Percentiles rank a stretch among this genome's conserved stretches.
phyloP scores from a whole-genome alignment of 495 filamentous ascomycete genomes.

The Lasiosphaeris hirsuta region DNA sequence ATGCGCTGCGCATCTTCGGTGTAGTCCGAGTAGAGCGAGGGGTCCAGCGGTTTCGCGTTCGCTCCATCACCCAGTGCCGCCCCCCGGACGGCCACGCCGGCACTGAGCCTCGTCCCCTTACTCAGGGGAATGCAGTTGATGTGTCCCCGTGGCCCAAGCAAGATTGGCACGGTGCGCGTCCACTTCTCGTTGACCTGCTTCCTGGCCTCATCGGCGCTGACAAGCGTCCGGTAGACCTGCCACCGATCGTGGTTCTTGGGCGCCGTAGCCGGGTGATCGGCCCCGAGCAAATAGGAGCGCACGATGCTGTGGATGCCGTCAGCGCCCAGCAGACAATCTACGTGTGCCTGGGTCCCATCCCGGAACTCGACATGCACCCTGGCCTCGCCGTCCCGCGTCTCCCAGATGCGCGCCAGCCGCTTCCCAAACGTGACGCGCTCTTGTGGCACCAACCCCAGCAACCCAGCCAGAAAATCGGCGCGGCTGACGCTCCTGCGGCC shows the following conservation, averaged over 20 bases:
- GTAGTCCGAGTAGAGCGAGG: slow-evolving; percentile 30
- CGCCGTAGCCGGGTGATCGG: slow-evolving; percentile 34
- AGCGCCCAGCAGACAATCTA: slow-evolving; percentile 41
- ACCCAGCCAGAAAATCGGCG: slow-evolving; percentile 32
- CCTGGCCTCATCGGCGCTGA: slow-evolving; percentile 28
- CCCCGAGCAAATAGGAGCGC: slow-evolving; percentile 38
- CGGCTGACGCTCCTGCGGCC: slow-evolving; percentile 38
- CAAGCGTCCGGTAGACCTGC: slow-evolving; percentile 43
- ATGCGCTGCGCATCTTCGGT: slow-evolving; percentile 32
- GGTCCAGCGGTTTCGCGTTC: slow-evolving; percentile 18
- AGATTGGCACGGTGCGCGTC: slow-evolving; percentile 30
- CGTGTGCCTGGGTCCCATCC: slow-evolving; percentile 29
- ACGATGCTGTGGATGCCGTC: slow-evolving; percentile 46
- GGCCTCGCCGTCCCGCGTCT: slow-evolving; percentile 17
- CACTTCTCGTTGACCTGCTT: slow-evolving; percentile 29
- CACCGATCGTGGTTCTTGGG: slow-evolving; percentile 42
- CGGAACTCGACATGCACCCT: slow-evolving; percentile 30
- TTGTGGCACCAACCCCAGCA: slow-evolving; percentile 28
- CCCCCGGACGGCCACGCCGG: slow-evolving; percentile 36
- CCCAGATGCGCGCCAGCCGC: slow-evolving; percentile 23
- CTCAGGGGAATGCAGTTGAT: slow-evolving; percentile 39
- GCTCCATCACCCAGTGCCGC: slow-evolving; percentile 11
- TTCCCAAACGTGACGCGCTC: slow-evolving; percentile 30
- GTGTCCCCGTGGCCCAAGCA: slow-evolving; percentile 35
- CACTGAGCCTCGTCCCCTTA: slow-evolving; percentile 38